These are phyloP conservation scores for Pseudogymnoascus sp. DNA, from an alignment of 2,329 filamentous ascomycete genomes.

Conservation along the genomic window DNA sequence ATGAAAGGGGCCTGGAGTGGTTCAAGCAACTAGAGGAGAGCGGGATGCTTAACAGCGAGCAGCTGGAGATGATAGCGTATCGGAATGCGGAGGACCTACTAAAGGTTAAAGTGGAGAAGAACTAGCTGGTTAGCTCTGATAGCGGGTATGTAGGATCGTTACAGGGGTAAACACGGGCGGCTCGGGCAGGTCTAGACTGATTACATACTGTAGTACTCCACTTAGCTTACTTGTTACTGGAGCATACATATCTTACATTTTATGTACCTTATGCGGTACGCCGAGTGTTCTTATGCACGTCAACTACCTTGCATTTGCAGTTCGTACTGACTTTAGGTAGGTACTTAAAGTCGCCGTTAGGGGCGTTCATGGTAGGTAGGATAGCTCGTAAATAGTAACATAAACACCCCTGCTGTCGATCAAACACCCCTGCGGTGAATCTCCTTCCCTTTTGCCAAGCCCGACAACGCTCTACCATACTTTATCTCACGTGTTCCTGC, in stretches of 20 bases:
- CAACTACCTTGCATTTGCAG: not conserved
- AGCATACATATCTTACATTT: too few species aligned
- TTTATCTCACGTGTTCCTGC: not conserved
- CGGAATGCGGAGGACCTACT: conserved; percentile 47
- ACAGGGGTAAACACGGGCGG: not conserved
- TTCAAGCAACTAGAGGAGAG: conserved; percentile 44
- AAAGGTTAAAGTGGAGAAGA: not conserved
- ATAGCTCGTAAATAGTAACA: not conserved
- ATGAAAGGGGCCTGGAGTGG: conserved; percentile 43
- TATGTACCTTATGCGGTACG: not conserved
- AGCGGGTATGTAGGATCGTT: not conserved
- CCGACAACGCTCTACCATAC: not conserved
- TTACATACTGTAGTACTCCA: too few species aligned
- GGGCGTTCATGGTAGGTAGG: not conserved
- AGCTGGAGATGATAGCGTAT: conserved; percentile 44
- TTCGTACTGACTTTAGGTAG: not conserved
- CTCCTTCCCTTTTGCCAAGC: not conserved
- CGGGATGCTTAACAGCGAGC: conserved; percentile 42
- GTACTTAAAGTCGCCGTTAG: not conserved
- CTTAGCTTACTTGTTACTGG: too few species aligned
- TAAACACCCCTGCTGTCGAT: not conserved
- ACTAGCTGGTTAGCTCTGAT: not conserved
- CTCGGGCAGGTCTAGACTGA: not conserved
- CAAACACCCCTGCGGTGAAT: not conserved
- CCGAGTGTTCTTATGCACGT: not conserved